Evolutionary conservation across 176 grass and related monocot genomes (phyloP).

Genomic region (Raddia guianensis): DNA sequence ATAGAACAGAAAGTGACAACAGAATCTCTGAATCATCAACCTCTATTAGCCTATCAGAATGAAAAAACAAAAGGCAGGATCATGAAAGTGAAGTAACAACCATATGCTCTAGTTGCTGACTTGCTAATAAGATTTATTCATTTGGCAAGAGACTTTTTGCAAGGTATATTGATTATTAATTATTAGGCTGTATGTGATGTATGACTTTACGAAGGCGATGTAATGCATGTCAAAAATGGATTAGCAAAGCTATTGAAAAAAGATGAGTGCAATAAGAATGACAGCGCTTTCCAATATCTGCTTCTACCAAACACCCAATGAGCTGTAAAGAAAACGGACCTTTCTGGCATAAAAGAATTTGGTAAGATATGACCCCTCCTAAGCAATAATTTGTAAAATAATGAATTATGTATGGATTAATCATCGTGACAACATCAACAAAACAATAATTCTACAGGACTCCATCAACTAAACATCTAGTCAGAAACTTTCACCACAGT

Average conservation of each 20-base stretch:
- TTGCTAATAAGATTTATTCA: not conserved
- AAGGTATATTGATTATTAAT: not conserved
- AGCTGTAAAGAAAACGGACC: not conserved
- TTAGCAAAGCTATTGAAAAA: not conserved
- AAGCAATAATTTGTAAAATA: not conserved
- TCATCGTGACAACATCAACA: not conserved
- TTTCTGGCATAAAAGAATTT: not conserved
- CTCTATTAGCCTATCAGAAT: constrained; percentile 22
- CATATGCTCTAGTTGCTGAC: not conserved
- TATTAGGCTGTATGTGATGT: not conserved
- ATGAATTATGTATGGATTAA: not conserved
- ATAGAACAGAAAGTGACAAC: constrained; percentile 19
- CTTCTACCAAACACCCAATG: constrained; percentile 25
- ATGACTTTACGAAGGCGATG: not conserved
- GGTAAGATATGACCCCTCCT: not conserved
- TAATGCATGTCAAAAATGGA: not conserved
- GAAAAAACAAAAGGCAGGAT: constrained; percentile 29
- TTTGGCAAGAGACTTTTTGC: not conserved
- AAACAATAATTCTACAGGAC: not conserved
- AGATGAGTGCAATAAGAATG: not conserved
- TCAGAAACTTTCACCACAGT: not conserved
- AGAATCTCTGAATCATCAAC: constrained; percentile 42
- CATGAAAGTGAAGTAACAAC: constrained; percentile 19
- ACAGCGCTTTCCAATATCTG: not conserved
- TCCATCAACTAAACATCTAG: not conserved